A percentile compares a stretch with the other conserved stretches of the same genome.
Conservation (phyloP, 768 basidiomycete genomes). For the Leccinum pellstonianum region DNA sequence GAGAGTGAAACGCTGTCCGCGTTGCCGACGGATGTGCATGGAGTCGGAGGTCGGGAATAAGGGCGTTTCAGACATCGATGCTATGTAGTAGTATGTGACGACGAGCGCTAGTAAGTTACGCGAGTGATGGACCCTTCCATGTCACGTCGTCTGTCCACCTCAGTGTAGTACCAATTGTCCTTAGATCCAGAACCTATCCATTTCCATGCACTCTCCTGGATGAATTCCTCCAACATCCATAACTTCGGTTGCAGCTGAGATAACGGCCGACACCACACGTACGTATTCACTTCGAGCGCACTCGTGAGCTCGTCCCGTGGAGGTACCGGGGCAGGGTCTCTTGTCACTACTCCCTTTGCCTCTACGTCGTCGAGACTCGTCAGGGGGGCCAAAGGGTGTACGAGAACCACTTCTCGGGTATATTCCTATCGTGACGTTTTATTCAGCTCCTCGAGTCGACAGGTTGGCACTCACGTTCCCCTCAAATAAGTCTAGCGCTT, state of each 20-base stretch:
- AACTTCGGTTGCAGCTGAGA: constrained; percentile 50
- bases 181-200: constrained; percentile 58
- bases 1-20: neutral
- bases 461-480: constrained; percentile 53
- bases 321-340: constrained; percentile 43
- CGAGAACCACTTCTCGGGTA: constrained; percentile 47
- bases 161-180: constrained; percentile 42
- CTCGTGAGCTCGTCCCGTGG: constrained; percentile 32
- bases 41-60: constrained; percentile 5
- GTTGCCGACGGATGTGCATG: neutral
- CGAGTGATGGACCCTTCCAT: too few species aligned
- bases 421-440: constrained; percentile 64
- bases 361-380: constrained; percentile 29
- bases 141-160: constrained; percentile 41
- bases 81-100: too few species aligned
- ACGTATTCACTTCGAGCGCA: constrained; percentile 60
- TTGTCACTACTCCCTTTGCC: constrained; percentile 35
- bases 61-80: constrained; percentile 16
- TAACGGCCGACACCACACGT: constrained; percentile 57
- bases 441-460: neutral
- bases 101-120: too few species aligned
- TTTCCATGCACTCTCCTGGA: constrained; percentile 70
- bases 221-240: constrained; percentile 85
- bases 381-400: constrained; percentile 53
- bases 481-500: constrained; percentile 78